phyloP scores from a whole-genome alignment of 225 moss, liverwort and hornwort genomes.

The Asterella californica region DNA sequence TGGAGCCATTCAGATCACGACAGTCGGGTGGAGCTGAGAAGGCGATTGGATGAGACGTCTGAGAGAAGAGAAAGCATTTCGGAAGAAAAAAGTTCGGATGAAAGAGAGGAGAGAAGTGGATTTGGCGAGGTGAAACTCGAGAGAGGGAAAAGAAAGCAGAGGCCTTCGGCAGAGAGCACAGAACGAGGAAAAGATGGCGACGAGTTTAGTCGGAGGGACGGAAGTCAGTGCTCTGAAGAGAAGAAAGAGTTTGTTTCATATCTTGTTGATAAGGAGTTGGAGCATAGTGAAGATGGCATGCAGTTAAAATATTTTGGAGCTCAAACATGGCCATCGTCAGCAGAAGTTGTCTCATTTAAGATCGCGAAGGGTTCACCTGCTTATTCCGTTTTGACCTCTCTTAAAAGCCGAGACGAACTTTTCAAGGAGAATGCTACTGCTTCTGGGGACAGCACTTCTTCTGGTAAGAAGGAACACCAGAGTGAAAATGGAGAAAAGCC shows the following conservation, averaged over 20 bases:
- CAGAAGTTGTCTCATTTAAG: conserved; percentile 65
- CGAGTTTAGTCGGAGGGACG: conserved; percentile 19
- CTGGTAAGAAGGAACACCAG: background rate
- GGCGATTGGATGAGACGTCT: conserved; percentile 29
- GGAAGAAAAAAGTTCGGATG: background rate
- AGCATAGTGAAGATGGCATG: conserved; percentile 44
- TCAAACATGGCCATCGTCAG: conserved; percentile 70
- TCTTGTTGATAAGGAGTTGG: conserved; percentile 61
- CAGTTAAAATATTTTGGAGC: conserved; percentile 52
- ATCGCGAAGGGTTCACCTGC: conserved; percentile 45
- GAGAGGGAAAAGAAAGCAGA: conserved; percentile 55
- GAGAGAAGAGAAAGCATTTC: conserved; percentile 23
- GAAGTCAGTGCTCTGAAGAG: conserved; percentile 29
- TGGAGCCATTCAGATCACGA: conserved; percentile 45
- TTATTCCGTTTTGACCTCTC: conserved; percentile 36
- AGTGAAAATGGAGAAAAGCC: conserved; percentile 20
- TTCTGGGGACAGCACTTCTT: background rate
- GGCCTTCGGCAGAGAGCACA: conserved; percentile 41
- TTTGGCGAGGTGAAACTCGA: conserved; percentile 11
- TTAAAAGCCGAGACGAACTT: conserved; percentile 8
- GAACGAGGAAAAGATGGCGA: conserved; percentile 24
- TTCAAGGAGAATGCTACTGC: conserved; percentile 5
- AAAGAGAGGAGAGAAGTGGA: background rate
- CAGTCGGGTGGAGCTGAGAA: conserved; percentile 24
- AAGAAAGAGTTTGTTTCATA: conserved; percentile 57